These are phyloP conservation scores for Cladophialophora yegresii DNA, from an alignment of 2,329 filamentous ascomycete genomes.

Conservation along the genomic window DNA sequence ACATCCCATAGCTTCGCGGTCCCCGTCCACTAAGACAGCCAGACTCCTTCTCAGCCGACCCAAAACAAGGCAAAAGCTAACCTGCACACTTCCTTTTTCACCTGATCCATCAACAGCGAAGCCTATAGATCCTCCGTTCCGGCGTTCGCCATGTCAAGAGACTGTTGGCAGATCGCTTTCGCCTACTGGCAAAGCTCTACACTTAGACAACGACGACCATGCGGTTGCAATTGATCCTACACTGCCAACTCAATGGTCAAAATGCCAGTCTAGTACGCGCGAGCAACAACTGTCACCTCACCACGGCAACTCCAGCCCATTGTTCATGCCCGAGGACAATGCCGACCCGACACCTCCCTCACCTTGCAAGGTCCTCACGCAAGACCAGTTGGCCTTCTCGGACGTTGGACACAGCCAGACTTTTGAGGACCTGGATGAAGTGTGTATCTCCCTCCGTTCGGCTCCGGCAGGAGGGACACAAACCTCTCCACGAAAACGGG, in stretches of 20 bases:
- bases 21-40: conserved; percentile 6
- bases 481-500: not conserved
- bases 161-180: not conserved
- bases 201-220: not conserved
- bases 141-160: not conserved
- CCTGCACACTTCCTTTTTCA: conserved; percentile 17
- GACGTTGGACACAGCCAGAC: not conserved
- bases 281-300: not conserved
- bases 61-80: conserved; percentile 20
- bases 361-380: conserved; percentile 11
- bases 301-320: conserved; percentile 18
- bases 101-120: not conserved
- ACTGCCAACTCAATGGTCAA: not conserved
- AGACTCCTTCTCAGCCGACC: conserved; percentile 23
- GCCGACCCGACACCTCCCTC: conserved; percentile 6
- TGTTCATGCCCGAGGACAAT: conserved; percentile 28
- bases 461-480: not conserved
- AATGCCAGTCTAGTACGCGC: not conserved
- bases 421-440: not conserved
- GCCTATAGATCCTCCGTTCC: not conserved
- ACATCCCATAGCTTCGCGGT: not conserved
- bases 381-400: conserved; percentile 22
- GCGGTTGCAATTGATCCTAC: not conserved
- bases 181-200: not conserved
- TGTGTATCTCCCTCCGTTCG: not conserved